Base-by-base conservation (phyloP, 805 yeast genomes). In the Clavispora phyllophila region DNA sequence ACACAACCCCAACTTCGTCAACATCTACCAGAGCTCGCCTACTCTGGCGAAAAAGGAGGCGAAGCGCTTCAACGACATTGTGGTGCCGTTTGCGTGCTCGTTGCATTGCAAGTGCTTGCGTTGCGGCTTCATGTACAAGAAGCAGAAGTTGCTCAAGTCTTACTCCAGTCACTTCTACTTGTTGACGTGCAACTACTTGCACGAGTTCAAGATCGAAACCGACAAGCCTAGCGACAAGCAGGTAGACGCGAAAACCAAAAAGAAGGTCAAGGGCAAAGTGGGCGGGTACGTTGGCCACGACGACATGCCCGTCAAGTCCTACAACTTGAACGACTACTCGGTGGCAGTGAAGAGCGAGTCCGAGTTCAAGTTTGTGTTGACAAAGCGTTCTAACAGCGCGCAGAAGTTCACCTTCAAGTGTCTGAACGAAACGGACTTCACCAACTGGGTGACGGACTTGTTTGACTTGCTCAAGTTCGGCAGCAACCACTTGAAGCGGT, bases 371-470 rank as follows among this genome's bases (percentile, higher is more conserved):
- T 68, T 70, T 42, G 56, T 63, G 19, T 50, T 70, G 41, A 47
- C 55, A 19, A 62, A 60, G 47, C 53, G 47, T 17, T 51, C 63
- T 10, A 60, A 61, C 43, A 43, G 51, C 15, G 46, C 56, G 15
- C 63, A 63, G 24, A 68, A 64, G 51, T 51, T 54, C 37, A 64
- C 70, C 2, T 75, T 75, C 57, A 65, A 72, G 62, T 62, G 82
- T 59, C 54, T 71, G 46, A 67, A 65, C 22, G 59, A 51, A 13
- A 66, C 61, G 27, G 76, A 76, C 40, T 73, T 73, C 39, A 56
- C 55, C 20, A 70, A 68, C 49, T 82, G 87, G 87, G 61, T 66
- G 27, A 71, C 68, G 23, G 84, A 81, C 55, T 59, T 82, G 36
- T 62, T 65, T 24, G 81, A 79, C 47, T 61, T 82, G 49, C 67